These are phyloP conservation scores for Pisolithus microcarpus DNA, from an alignment of 768 basidiomycete genomes.

Conservation along the genomic window DNA sequence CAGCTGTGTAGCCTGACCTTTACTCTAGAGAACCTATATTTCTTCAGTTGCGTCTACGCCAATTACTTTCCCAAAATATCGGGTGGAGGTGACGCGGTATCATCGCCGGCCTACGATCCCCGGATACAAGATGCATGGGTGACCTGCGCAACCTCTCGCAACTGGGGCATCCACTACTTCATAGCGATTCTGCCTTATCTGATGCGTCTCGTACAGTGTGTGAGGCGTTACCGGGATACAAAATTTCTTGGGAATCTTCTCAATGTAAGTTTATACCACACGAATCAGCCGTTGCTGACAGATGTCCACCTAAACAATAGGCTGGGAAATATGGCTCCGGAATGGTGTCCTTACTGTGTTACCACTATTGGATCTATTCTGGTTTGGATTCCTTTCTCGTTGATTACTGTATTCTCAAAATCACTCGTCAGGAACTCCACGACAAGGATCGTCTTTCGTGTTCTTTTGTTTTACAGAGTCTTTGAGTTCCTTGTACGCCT, in stretches of 20 bases:
- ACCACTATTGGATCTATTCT: conserved; percentile 71
- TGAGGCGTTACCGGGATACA: conserved; percentile 84
- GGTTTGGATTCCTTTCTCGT: conserved; percentile 28
- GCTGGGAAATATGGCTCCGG: conserved; percentile 78
- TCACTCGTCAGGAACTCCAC: conserved; percentile 22
- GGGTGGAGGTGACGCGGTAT: not conserved
- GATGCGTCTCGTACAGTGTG: conserved; percentile 75
- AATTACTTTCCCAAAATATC: conserved; percentile 1
- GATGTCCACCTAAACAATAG: conserved; percentile 31
- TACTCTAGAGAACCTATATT: conserved; percentile 64
- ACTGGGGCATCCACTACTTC: conserved; percentile 59
- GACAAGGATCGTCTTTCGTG: conserved; percentile 45
- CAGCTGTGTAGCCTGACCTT: conserved; percentile 78
- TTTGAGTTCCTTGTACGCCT: conserved; percentile 62
- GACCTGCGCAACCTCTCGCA: conserved; percentile 32
- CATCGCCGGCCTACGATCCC: conserved; percentile 9
- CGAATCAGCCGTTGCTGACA: conserved; percentile 1
- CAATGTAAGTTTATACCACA: conserved; percentile 53
- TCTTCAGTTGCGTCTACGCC: conserved; percentile 68
- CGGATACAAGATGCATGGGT: conserved; percentile 42
- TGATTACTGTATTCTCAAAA: not conserved
- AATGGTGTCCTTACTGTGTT: conserved; percentile 58
- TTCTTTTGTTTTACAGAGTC: conserved; percentile 62
- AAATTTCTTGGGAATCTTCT: conserved; percentile 68
- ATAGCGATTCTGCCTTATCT: conserved; percentile 62